Evolutionary conservation across 176 grass and related monocot genomes (phyloP).

Genomic region (Oryza meridionalis): DNA sequence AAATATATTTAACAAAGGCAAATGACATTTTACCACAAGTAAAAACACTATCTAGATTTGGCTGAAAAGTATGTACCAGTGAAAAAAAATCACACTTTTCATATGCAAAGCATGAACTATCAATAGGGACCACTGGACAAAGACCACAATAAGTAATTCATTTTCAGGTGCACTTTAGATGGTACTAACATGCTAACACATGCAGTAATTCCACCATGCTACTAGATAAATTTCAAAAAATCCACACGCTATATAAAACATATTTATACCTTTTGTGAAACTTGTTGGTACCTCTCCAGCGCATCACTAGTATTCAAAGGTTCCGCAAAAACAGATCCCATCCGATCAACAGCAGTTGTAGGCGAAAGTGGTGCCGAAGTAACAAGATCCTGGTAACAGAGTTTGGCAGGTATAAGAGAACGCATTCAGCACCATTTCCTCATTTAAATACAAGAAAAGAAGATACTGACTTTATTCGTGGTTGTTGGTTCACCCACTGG

Average conservation of each 20-base stretch:
- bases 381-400: conserved; percentile 62
- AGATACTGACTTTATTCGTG: conserved; percentile 50
- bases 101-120: background rate
- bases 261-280: conserved; percentile 76
- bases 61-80: background rate
- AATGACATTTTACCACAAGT: conserved; percentile 11
- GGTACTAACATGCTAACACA: background rate
- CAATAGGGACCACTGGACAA: conserved; percentile 7
- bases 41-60: conserved; percentile 19
- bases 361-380: conserved; percentile 55
- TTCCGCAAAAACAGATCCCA: conserved; percentile 75
- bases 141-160: conserved; percentile 1
- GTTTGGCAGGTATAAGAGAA: conserved; percentile 42
- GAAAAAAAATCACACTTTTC: conserved; percentile 12
- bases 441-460: background rate
- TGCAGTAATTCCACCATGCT: background rate
- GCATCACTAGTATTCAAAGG: conserved; percentile 70
- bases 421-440: conserved; percentile 4
- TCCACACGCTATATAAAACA: background rate
- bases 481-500: conserved; percentile 46
- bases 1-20: background rate
- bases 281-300: conserved; percentile 79
- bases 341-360: conserved; percentile 49
- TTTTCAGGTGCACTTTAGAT: conserved; percentile 6
- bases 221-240: conserved; percentile 25